Base-by-base conservation (phyloP, 2,329 filamentous ascomycete species). In the Bisporella sp. region DNA sequence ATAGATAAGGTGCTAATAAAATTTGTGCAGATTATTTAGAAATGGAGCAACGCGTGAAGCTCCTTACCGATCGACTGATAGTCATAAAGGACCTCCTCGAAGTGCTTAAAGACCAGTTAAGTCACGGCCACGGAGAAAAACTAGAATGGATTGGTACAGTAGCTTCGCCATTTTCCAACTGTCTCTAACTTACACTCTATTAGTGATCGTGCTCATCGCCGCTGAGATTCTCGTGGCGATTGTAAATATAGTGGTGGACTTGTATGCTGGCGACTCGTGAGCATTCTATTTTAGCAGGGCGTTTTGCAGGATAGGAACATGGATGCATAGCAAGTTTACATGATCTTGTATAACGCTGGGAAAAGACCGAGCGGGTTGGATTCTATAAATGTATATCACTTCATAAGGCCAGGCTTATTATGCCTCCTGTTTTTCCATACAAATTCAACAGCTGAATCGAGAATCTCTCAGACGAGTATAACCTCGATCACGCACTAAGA, bases 51-150 rank as follows among this genome's bases (percentile, higher is more conserved):
- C 77, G 93, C 50, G 92, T 97, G 9, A 82, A 84, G 29, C 74
- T 99, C 39, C 72, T 99, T 64, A 97, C 89, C 8, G 92, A 97
- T 67, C 77, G 93, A 49, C 71, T 99, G 59, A 86, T 91, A 57
- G 93, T 99, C 48, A 96, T 97, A 73, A 89, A 88, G 28, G 93
- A 97, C 72, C 69, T 97, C 65, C 71, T 99, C 54, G 89, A 91
- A 4, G 92, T 97, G 52, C 72, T 99, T 48, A 96, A 97, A 70
- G 93, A 96, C 68, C 91, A 97, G 72, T 72, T 97, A 59, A 95
- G 89, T 59, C 90, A 96, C 65, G 90, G 91, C 43, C 90, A 96
- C 67, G 90, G 88, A 53, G 87, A 93, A 74, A 91, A 87, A 70
- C 69, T 92, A 47, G 88, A 93, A 70, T 93, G 88, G 88, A 92